These are phyloP conservation scores for Tranzscheliella williamsii DNA, from an alignment of 1,284 basidiomycete species.

Conservation along the genomic window DNA sequence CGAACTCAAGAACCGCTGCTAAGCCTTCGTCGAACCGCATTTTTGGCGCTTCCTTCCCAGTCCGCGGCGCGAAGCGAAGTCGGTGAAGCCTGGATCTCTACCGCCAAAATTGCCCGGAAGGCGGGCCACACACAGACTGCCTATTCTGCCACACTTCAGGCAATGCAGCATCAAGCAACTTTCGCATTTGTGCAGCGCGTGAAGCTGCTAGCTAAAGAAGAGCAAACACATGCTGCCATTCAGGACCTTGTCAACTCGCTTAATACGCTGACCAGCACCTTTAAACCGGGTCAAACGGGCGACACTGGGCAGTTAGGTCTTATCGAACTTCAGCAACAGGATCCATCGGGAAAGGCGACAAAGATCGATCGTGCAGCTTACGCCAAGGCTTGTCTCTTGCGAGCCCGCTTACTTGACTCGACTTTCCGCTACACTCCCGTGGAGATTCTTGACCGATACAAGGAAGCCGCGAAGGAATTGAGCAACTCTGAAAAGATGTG, in stretches of 20 bases:
- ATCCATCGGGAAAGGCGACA: slow-evolving; percentile 10
- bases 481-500: slow-evolving; percentile 66
- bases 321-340: slow-evolving; percentile 26
- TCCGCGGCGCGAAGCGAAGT: slow-evolving; percentile 61
- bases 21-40: slow-evolving; percentile 84
- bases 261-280: slow-evolving; percentile 27
- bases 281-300: slow-evolving; percentile 18
- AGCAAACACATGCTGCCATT: slow-evolving; percentile 82
- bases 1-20: slow-evolving; percentile 87
- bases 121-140: slow-evolving; percentile 94
- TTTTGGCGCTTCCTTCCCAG: slow-evolving; percentile 63
- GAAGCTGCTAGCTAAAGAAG: slow-evolving; percentile 79
- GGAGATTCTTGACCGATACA: slow-evolving; percentile 64
- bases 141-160: slow-evolving; percentile 92
- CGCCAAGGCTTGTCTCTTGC: slow-evolving; percentile 77
- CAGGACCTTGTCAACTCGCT: slow-evolving; percentile 85
- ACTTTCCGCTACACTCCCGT: slow-evolving; percentile 77
- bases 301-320: slow-evolving; percentile 5
- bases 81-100: slow-evolving; percentile 74
- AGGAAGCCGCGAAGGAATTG: slow-evolving; percentile 63
- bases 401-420: slow-evolving; percentile 90
- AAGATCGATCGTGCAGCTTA: slow-evolving; percentile 18
- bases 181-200: slow-evolving; percentile 90
- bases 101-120: slow-evolving; percentile 92
- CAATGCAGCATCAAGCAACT: slow-evolving; percentile 73